phyloP scores from a whole-genome alignment of 2,329 filamentous ascomycete genomes.

The Pseudogymnoascus sp. region DNA sequence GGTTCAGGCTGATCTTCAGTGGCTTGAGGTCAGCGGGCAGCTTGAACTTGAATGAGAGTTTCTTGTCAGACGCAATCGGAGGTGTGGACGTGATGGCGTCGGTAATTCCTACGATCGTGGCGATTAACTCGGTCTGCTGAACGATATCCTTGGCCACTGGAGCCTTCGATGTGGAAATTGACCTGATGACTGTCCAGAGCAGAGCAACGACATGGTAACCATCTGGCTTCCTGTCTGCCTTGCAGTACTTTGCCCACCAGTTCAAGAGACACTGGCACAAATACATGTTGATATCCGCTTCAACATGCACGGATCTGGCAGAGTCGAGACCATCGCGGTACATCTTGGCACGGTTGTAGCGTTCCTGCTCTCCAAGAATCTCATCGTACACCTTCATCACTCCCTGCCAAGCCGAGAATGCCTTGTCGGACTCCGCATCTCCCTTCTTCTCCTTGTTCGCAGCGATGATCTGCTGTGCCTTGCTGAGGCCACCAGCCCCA shows the following conservation, averaged over 20 bases:
- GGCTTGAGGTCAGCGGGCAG: constrained; percentile 27
- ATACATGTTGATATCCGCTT: constrained; percentile 35
- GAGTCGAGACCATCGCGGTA: constrained; percentile 28
- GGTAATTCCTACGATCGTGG: constrained; percentile 29
- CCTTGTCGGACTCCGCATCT: constrained; percentile 25
- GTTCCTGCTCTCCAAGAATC: constrained; percentile 24
- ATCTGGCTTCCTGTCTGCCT: constrained; percentile 27
- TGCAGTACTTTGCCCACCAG: constrained; percentile 40
- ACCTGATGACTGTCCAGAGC: constrained; percentile 38
- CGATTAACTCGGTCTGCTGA: constrained; percentile 28
- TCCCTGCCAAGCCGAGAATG: constrained; percentile 26
- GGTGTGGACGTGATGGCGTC: constrained; percentile 21
- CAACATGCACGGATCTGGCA: constrained; percentile 23
- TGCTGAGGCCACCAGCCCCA: constrained; percentile 30
- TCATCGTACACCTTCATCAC: constrained; percentile 26
- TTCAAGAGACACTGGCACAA: constrained; percentile 41
- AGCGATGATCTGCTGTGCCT: constrained; percentile 29
- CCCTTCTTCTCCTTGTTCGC: constrained; percentile 27
- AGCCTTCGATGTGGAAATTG: constrained; percentile 31
- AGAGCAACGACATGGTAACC: constrained; percentile 38
- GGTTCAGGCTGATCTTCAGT: constrained; percentile 31
- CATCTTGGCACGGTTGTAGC: constrained; percentile 23
- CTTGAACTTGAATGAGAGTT: constrained; percentile 40
- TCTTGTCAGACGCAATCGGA: constrained; percentile 27
- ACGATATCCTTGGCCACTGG: constrained; percentile 37